phyloP scores from a whole-genome alignment of 176 grass and related monocot species.

The Rhynchospora breviuscula region DNA sequence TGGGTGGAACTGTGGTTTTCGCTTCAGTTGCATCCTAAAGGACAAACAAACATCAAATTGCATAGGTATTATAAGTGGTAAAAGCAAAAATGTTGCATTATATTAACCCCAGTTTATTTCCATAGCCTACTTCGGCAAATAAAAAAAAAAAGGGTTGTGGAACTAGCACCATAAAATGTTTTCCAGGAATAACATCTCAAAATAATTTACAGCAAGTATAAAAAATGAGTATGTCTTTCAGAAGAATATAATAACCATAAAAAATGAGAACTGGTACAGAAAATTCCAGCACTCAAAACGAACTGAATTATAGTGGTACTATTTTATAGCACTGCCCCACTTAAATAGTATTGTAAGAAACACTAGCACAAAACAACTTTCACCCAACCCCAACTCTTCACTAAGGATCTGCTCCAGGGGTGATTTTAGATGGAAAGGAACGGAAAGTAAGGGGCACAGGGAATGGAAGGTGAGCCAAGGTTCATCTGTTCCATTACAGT shows the following conservation, averaged over 20 bases:
- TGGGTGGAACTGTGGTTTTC: conserved; percentile 25
- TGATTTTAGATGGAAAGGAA: no score
- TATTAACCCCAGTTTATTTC: neutral
- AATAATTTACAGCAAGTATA: neutral
- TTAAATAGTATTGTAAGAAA: neutral
- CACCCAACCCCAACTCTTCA: neutral
- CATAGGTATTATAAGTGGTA: neutral
- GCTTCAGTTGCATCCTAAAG: conserved; percentile 40
- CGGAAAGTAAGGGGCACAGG: no score
- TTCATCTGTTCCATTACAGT: no score
- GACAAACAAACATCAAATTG: neutral
- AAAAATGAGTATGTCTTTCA: neutral
- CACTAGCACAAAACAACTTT: neutral
- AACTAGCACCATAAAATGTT: neutral
- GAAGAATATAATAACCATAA: neutral
- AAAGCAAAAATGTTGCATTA: neutral
- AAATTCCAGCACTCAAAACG: neutral
- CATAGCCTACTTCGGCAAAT: neutral
- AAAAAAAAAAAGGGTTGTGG: neutral
- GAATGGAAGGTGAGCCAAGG: no score
- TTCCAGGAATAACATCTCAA: no score
- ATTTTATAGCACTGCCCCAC: neutral
- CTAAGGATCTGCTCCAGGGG: no score
- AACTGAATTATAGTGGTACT: neutral
- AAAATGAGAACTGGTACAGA: neutral